Evolutionary conservation across 2,329 filamentous ascomycete species (phyloP).

Genomic region (Teratosphaeria epicoccoides): DNA sequence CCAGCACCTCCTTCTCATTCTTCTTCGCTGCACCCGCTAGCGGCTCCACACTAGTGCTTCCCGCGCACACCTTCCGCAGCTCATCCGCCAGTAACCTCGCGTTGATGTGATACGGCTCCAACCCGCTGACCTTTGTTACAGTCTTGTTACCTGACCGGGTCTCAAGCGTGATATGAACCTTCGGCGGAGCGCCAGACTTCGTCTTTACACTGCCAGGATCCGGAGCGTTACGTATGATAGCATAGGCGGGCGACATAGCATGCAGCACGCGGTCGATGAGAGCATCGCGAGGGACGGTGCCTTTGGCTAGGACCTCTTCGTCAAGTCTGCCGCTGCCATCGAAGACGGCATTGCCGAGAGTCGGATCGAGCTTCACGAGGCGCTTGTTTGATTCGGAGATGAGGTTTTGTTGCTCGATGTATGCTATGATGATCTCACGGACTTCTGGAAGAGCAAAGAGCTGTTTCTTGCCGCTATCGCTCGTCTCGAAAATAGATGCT

Average conservation of each 20-base stretch:
- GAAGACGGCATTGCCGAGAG: constrained; percentile 52
- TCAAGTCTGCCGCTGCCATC: constrained; percentile 43
- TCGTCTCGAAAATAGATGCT: constrained; percentile 38
- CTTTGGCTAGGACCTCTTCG: constrained; percentile 46
- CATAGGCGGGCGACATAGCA: constrained; percentile 46
- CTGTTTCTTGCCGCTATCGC: constrained; percentile 29
- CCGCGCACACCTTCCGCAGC: constrained; percentile 56
- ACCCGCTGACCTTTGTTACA: constrained; percentile 50
- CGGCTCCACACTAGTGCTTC: constrained; percentile 54
- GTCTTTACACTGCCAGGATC: constrained; percentile 42
- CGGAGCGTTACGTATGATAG: constrained; percentile 42
- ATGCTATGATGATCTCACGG: constrained; percentile 45
- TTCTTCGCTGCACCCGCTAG: constrained; percentile 50
- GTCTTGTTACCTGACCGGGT: constrained; percentile 57
- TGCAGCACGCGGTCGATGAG: constrained; percentile 50
- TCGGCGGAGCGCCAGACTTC: constrained; percentile 50
- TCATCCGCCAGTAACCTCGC: constrained; percentile 53
- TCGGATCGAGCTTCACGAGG: constrained; percentile 51
- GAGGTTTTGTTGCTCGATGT: constrained; percentile 48
- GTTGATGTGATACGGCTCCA: constrained; percentile 52
- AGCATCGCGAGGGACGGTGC: constrained; percentile 48
- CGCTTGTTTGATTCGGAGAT: constrained; percentile 49
- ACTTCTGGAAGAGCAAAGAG: constrained; percentile 52
- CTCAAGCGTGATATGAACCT: constrained; percentile 50
- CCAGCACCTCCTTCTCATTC: constrained; percentile 52